Base-by-base conservation (phyloP, 2,329 filamentous ascomycete species). In the Xylariales sp. region DNA sequence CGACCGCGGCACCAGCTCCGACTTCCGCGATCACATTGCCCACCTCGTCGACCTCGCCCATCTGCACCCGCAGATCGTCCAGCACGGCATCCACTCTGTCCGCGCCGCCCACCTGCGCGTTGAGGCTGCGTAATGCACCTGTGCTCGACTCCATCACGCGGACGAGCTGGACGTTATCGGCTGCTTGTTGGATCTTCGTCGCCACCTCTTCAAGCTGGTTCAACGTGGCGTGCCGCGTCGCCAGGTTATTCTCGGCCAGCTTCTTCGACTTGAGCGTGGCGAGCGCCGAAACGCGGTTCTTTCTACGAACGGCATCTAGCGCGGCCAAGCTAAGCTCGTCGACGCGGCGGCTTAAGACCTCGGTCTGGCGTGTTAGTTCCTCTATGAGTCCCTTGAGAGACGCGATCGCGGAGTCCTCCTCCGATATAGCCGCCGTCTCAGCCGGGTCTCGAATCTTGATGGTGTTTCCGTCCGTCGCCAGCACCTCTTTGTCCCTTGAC, bases 261-360 rank as follows among this genome's bases (percentile, higher is more conserved):
- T 96, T 97, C 82, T 93, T 97, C 5, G 90, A 92, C 59, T 91
- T 90, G 12, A 99, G 85, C 0, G 93, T 90, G 0, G 92, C 90
- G 39, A 95, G 86, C 9, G 95, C 96, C 0, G 90, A 86, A 30
- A 91, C 82, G 52, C 89, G 87, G 78, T 97, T 94, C 77, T 94
- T 93, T 53, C 86, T 85, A 4, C 83, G 81, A 0, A 97, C 88
- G 0, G 93, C 92, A 28, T 86, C 84, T 69, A 91, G 90, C 0
- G 93, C 94, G 5, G 86, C 86, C 2, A 80, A 75, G 39, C 86
- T 84, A 4, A 97, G 84, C 34, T 87, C 84, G 1, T 90, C 86
- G 57, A 96, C 84, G 69, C 93, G 91, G 9, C 81, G 82, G 58
- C 85, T 86, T 46, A 98, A 85, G 0, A 89, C 84, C 7, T 85